phyloP scores from a whole-genome alignment of 2,329 filamentous ascomycete species.

The Xylaria sp. region DNA sequence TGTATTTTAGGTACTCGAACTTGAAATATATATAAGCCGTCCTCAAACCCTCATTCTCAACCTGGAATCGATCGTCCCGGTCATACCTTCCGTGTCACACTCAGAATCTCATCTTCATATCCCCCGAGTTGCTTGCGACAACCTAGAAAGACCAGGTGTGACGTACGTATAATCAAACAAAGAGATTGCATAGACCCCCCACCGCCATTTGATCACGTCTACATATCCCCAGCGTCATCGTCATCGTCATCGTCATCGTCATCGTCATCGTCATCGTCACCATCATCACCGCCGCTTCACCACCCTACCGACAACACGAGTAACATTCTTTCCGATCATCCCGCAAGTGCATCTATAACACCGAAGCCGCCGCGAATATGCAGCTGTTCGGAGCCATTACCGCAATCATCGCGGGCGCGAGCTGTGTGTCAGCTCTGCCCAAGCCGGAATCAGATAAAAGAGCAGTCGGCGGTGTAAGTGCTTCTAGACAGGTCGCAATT shows the following conservation, averaged over 20 bases:
- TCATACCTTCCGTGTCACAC: conserved; percentile 2
- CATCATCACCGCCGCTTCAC: background rate
- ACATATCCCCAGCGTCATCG: too few species aligned
- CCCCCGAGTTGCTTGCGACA: conserved; percentile 6
- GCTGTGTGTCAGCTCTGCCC: conserved; percentile 34
- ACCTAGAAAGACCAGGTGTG: conserved; percentile 11
- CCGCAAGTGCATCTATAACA: conserved; percentile 7
- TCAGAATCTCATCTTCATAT: background rate
- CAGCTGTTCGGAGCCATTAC: conserved; percentile 34
- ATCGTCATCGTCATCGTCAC: background rate
- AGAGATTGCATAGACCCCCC: conserved; percentile 8
- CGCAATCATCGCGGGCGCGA: conserved; percentile 32
- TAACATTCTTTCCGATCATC: background rate
- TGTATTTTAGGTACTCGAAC: too few species aligned
- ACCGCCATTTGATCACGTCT: background rate
- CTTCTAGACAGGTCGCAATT: too few species aligned
- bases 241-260: background rate
- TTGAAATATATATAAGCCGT: too few species aligned
- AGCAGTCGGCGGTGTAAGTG: conserved; percentile 55
- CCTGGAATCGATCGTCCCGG: background rate
- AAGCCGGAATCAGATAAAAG: conserved; percentile 46
- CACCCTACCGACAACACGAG: background rate
- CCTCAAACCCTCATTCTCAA: background rate
- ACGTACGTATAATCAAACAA: conserved; percentile 19
- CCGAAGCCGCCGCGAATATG: conserved; percentile 30